Evolutionary conservation across 2,329 filamentous ascomycete species (phyloP).

Genomic region (Fonsecaea nubica): DNA sequence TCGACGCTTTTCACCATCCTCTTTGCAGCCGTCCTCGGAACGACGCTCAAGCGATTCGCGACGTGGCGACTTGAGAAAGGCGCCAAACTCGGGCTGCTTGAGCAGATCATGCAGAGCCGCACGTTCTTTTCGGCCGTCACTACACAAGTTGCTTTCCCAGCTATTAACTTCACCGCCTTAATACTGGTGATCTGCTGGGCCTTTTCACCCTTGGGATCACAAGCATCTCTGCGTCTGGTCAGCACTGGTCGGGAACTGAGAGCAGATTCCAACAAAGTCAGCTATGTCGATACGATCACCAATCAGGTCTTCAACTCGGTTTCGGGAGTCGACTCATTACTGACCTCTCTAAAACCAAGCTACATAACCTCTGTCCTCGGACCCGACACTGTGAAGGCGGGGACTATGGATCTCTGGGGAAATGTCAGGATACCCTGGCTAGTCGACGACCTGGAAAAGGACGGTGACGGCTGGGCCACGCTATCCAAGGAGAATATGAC

Average conservation of each 20-base stretch:
- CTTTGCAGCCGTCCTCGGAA: slow-evolving; percentile 36
- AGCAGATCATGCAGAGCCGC: slow-evolving; percentile 37
- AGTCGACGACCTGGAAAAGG: slow-evolving; percentile 1
- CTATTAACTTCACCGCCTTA: slow-evolving; percentile 30
- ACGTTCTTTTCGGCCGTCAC: slow-evolving; percentile 36
- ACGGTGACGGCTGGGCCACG: slow-evolving; percentile 31
- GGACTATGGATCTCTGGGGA: slow-evolving; percentile 36
- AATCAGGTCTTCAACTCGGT: slow-evolving; percentile 24
- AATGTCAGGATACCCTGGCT: slow-evolving; percentile 39
- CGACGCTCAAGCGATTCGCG: slow-evolving; percentile 33
- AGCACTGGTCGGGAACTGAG: slow-evolving; percentile 21
- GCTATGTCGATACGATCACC: slow-evolving; percentile 22
- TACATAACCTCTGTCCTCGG: slow-evolving; percentile 35
- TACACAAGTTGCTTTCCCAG: slow-evolving; percentile 22
- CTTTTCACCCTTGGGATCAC: slow-evolving; percentile 37
- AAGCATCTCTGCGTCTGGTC: slow-evolving; percentile 34
- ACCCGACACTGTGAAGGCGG: slow-evolving; percentile 25
- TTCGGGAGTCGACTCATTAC: slow-evolving; percentile 21
- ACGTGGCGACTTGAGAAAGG: slow-evolving; percentile 35
- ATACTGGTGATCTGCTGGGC: slow-evolving; percentile 33
- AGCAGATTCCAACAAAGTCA: slow-evolving; percentile 12
- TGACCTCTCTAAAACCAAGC: slow-evolving; percentile 30
- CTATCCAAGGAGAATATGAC: slow-evolving; percentile 23
- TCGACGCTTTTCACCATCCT: slow-evolving; percentile 38
- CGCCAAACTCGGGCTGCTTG: slow-evolving; percentile 34